A percentile compares a stretch with the other conserved stretches of the same genome.
Conservation (phyloP, 2,329 filamentous ascomycete genomes). For the Xylariaceae sp. region DNA sequence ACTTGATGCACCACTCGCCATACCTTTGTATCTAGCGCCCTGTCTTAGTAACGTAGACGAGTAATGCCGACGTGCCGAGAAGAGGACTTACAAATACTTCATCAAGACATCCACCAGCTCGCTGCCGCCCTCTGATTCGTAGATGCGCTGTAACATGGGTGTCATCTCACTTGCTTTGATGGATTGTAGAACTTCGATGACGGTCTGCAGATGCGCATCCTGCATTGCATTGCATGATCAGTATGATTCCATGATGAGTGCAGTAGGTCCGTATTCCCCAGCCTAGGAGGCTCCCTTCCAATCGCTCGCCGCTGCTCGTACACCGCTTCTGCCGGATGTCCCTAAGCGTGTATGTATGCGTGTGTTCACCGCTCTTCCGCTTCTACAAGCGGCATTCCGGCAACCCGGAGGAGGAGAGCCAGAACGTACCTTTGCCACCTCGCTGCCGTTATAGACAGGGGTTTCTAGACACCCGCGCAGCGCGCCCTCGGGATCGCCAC, state of each 20-base stretch:
- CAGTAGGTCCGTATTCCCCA: conserved; percentile 18
- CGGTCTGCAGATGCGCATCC: conserved; percentile 81
- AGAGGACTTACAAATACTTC: conserved; percentile 80
- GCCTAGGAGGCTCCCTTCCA: conserved; percentile 7
- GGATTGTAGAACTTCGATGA: conserved; percentile 89
- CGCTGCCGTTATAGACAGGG: conserved; percentile 65
- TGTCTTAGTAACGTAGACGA: conserved; percentile 11
- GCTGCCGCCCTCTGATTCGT: conserved; percentile 69
- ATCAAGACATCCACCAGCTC: conserved; percentile 89
- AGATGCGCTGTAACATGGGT: conserved; percentile 76
- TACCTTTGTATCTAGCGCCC: conserved; percentile 74
- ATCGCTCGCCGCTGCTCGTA: conserved; percentile 3
- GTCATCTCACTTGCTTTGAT: conserved; percentile 97
- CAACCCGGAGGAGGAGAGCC: conserved; percentile 3
- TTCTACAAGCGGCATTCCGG: conserved; percentile 5
- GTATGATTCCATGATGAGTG: conserved; percentile 4
- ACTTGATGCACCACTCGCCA: conserved; percentile 50
- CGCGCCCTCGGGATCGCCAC: conserved; percentile 82
- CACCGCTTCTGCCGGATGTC: conserved; percentile 13
- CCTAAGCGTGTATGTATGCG: background rate
- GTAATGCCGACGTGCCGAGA: background rate
- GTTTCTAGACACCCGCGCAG: conserved; percentile 78
- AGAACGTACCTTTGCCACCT: conserved; percentile 50
- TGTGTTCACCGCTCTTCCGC: conserved; percentile 12
- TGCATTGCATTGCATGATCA: conserved; percentile 36